A percentile compares a stretch with the other conserved stretches of the same genome.
Evolutionary conservation across 768 basidiomycete genomes (phyloP).

Genomic region (Dentipellis fragilis): DNA sequence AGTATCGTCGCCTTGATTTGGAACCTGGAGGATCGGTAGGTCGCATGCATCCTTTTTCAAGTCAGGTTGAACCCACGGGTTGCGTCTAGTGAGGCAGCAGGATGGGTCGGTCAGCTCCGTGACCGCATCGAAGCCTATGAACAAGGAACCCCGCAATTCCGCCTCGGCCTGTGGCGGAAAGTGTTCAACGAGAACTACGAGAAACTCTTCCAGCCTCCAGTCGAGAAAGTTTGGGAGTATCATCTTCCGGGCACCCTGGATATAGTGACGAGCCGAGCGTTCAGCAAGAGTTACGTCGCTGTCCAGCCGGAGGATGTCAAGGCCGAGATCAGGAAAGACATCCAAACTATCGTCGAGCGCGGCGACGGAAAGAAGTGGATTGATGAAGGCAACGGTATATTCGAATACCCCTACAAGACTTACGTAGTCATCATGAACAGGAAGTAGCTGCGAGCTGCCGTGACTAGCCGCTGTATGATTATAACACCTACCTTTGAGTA

Average conservation of each 20-base stretch:
- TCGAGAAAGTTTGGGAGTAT: conserved; percentile 49
- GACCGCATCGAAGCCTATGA: conserved; percentile 63
- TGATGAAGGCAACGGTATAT: conserved; percentile 61
- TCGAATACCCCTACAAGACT: conserved; percentile 75
- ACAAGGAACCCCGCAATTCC: conserved; percentile 72
- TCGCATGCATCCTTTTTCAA: not conserved
- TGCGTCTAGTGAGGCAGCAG: conserved; percentile 37
- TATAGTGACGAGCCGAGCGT: conserved; percentile 54
- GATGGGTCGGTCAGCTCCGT: conserved; percentile 71
- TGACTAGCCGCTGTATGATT: not conserved
- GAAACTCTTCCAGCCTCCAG: conserved; percentile 44
- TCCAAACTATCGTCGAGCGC: conserved; percentile 44
- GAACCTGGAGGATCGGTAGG: conserved; percentile 82
- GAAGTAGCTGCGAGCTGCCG: conserved; percentile 22
- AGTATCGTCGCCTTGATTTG: conserved; percentile 71
- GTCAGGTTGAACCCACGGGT: not conserved
- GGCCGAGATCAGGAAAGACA: conserved; percentile 35
- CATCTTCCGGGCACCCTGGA: conserved; percentile 42
- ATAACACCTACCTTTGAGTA: too few species aligned
- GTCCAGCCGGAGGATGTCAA: conserved; percentile 50
- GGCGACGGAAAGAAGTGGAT: conserved; percentile 68
- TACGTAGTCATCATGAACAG: conserved; percentile 42
- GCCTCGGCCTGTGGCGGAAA: conserved; percentile 63
- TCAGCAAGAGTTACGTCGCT: conserved; percentile 81
- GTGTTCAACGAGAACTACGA: conserved; percentile 58